Conservation (phyloP, 129 eudicot genomes). For the Saussurea involucrata region DNA sequence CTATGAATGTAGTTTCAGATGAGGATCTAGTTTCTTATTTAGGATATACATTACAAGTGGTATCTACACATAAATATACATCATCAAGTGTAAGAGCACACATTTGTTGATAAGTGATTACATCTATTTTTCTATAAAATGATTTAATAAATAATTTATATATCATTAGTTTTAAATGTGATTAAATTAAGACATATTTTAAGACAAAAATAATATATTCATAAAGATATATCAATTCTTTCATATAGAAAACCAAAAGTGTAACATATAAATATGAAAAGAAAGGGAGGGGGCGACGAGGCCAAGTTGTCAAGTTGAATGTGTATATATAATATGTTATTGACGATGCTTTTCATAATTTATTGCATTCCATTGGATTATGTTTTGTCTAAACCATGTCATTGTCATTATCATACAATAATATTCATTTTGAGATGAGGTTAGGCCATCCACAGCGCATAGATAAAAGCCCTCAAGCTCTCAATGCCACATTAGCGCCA, state of each 20-base stretch:
- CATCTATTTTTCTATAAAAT: not conserved
- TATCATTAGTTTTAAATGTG: not conserved
- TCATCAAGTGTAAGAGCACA: not conserved
- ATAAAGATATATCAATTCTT: not conserved
- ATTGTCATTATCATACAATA: not conserved
- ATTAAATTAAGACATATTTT: not conserved
- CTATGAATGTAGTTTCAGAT: not conserved
- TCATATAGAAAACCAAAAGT: not conserved
- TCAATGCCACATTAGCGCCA: too few relatives aligned
- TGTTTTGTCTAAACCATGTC: not conserved
- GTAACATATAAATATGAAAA: not conserved
- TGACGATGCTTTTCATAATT: not conserved
- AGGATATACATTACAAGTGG: not conserved
- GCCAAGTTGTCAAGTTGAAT: not conserved
- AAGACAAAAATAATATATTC: not conserved
- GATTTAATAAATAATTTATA: not conserved
- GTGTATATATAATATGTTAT: not conserved
- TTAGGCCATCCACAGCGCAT: too few relatives aligned
- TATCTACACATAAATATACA: not conserved
- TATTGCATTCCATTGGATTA: not conserved
- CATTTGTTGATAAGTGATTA: not conserved
- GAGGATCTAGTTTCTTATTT: not conserved
- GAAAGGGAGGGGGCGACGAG: not conserved
- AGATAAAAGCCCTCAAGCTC: too few relatives aligned
- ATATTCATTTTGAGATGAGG: too few relatives aligned